Conservation (phyloP, 352 stramenopile species). For the Saprolegnia parasitica region DNA sequence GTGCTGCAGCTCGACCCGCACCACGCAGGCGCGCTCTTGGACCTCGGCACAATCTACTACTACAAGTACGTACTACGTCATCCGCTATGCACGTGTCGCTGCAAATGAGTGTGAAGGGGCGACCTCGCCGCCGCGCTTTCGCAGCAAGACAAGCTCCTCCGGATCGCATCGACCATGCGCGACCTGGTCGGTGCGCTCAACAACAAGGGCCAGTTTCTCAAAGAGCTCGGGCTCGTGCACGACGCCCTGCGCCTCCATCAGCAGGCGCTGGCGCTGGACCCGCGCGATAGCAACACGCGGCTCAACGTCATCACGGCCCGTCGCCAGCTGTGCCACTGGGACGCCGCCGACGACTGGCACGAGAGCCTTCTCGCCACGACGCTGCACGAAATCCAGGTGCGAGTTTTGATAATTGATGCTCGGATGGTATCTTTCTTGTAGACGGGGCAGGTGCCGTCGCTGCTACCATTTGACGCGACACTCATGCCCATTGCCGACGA, state of each 20-base stretch:
- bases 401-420: slow-evolving; percentile 17
- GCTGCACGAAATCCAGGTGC: slow-evolving; percentile 28
- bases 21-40: slow-evolving; percentile 44
- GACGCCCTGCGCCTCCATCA: slow-evolving; percentile 44
- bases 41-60: slow-evolving; percentile 55
- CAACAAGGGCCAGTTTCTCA: slow-evolving; percentile 76
- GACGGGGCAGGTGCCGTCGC: slow-evolving; percentile 21
- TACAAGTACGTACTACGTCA: slow-evolving; percentile 29
- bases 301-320: slow-evolving; percentile 47
- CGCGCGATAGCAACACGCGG: slow-evolving; percentile 39
- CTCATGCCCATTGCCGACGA: slow-evolving; percentile 48
- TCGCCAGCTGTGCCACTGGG: slow-evolving; percentile 60
- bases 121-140: slow-evolving; percentile 39
- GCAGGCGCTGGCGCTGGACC: slow-evolving; percentile 38
- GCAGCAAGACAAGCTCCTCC: slow-evolving; percentile 46
- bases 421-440: background rate
- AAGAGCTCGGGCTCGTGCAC: slow-evolving; percentile 38
- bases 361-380: slow-evolving; percentile 38
- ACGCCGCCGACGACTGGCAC: slow-evolving; percentile 44
- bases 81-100: background rate
- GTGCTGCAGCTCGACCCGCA: slow-evolving; percentile 44
- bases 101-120: slow-evolving; percentile 24
- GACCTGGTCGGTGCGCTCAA: slow-evolving; percentile 40
- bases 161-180: slow-evolving; percentile 2
- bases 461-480: slow-evolving; percentile 72